Evolutionary conservation across 495 filamentous ascomycete species (phyloP).

Genomic region (Penicillium paxilli): DNA sequence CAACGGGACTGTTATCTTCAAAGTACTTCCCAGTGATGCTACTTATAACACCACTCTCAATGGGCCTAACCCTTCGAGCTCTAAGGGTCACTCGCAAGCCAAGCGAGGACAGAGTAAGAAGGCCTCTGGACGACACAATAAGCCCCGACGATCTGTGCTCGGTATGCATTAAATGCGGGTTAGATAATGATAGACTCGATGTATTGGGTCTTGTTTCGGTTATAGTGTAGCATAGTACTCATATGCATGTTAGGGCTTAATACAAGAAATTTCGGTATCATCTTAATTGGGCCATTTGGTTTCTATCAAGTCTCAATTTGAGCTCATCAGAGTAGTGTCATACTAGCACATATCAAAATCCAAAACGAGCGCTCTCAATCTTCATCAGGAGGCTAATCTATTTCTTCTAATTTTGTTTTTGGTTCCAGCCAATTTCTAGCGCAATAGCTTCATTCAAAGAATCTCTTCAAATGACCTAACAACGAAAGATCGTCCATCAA

Average conservation of each 20-base stretch:
- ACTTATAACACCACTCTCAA: slow-evolving; percentile 59
- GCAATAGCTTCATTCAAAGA: background rate
- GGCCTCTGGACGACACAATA: background rate
- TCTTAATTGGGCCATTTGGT: background rate
- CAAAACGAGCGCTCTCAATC: too few species aligned
- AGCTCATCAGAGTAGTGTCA: too few species aligned
- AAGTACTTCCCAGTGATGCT: slow-evolving; percentile 45
- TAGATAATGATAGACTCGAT: background rate
- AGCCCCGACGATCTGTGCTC: background rate
- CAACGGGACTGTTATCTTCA: slow-evolving; percentile 54
- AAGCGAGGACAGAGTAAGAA: background rate
- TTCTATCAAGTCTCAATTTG: too few species aligned
- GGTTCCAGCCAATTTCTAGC: too few species aligned
- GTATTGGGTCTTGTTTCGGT: background rate
- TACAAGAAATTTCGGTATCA: background rate
- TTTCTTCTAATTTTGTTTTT: background rate
- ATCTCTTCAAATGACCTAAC: slow-evolving; percentile 39
- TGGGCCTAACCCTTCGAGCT: slow-evolving; percentile 32
- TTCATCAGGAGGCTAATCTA: too few species aligned
- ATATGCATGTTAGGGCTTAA: background rate
- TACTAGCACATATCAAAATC: too few species aligned
- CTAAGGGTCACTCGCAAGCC: background rate
- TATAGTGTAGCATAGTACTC: too few species aligned
- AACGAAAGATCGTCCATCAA: slow-evolving; percentile 30
- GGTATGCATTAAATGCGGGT: background rate